Evolutionary conservation across 2,329 filamentous ascomycete genomes (phyloP).

Genomic region (Xylogone sp.): DNA sequence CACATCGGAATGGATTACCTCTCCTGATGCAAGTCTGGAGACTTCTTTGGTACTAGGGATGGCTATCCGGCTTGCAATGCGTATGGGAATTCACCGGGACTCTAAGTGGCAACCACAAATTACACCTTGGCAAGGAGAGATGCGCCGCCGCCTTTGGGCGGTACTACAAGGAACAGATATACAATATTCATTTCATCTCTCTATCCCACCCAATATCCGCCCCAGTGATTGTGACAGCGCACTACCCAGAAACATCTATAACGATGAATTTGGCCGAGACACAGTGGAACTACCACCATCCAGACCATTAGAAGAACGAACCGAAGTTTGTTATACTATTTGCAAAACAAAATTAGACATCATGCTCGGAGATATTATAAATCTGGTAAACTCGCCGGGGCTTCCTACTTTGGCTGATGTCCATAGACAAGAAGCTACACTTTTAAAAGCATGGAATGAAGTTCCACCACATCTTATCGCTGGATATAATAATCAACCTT

Average conservation of each 20-base stretch:
- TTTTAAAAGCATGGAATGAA: neutral
- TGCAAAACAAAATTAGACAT: slow-evolving; percentile 5
- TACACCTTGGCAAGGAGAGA: slow-evolving; percentile 6
- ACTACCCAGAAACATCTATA: slow-evolving; percentile 3
- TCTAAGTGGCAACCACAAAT: slow-evolving; percentile 2
- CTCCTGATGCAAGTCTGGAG: slow-evolving; percentile 8
- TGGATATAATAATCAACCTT: neutral
- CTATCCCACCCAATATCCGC: slow-evolving; percentile 5
- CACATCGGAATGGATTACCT: slow-evolving; percentile 9
- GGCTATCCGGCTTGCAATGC: slow-evolving; percentile 7
- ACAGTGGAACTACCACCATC: slow-evolving; percentile 5
- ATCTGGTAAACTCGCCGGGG: slow-evolving; percentile 3
- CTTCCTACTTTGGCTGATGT: slow-evolving; percentile 1
- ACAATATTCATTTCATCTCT: slow-evolving; percentile 6
- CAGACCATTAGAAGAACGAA: slow-evolving; percentile 2
- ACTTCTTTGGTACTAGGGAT: slow-evolving; percentile 6
- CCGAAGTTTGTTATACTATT: slow-evolving; percentile 6
- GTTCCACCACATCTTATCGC: slow-evolving; percentile 2
- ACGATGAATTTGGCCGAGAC: slow-evolving; percentile 4
- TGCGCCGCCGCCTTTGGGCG: slow-evolving; percentile 6
- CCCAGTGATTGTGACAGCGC: slow-evolving; percentile 3
- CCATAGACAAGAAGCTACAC: slow-evolving; percentile 1
- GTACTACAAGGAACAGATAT: slow-evolving; percentile 4
- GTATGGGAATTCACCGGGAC: slow-evolving; percentile 8
- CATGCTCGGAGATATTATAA: slow-evolving; percentile 5